Evolutionary conservation across 2,329 filamentous ascomycete species (phyloP), one percentile per base, ranked within the genome.

Genomic region (Leptographium radiaticola): DNA sequence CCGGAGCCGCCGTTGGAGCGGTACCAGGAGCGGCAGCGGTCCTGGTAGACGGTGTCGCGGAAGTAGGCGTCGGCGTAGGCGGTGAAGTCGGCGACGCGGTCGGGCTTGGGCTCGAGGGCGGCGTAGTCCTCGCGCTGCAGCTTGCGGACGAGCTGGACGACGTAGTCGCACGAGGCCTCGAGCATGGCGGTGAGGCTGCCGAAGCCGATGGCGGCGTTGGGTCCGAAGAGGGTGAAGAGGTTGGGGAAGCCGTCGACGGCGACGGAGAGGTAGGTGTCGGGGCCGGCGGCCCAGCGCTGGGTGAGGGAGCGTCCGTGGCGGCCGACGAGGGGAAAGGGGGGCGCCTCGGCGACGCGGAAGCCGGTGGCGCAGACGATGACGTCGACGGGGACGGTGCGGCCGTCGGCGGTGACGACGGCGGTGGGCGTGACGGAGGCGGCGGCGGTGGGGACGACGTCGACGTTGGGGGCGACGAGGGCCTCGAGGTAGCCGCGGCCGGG

Each of bases 11-110:
- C 67, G 11, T 70, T 67, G 36, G 69, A 67, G 61, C 75, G 74
- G 61, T 80, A 80, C 76, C 76, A 80, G 52, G 71, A 75, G 56
- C 70, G 71, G 62, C 76, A 80, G 11, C 65, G 62, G 43, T 72
- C 73, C 7, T 67, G 63, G 61, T 75, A 77, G 2, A 77, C 73
- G 30, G 58, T 59, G 51, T 54, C 25, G 20, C 31, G 30, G 61
- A 78, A 74, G 59, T 77, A 74, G 51, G 69, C 68, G 43, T 71
- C 67, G 38, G 71, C 68, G 60, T 74, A 77, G 31, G 65, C 67
- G 44, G 65, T 66, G 59, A 75, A 78, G 55, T 76, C 74, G 25
- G 68, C 62, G 31, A 76, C 70, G 16, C 71, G 63, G 38, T 71
- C 66, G 1, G 64, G 58, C 59, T 68, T 73, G 1, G 75, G 69